Percentiles rank a stretch among this genome's conserved stretches.
Evolutionary conservation across 2,329 filamentous ascomycete genomes (phyloP).

Genomic region (Hypomyces perniciosus): DNA sequence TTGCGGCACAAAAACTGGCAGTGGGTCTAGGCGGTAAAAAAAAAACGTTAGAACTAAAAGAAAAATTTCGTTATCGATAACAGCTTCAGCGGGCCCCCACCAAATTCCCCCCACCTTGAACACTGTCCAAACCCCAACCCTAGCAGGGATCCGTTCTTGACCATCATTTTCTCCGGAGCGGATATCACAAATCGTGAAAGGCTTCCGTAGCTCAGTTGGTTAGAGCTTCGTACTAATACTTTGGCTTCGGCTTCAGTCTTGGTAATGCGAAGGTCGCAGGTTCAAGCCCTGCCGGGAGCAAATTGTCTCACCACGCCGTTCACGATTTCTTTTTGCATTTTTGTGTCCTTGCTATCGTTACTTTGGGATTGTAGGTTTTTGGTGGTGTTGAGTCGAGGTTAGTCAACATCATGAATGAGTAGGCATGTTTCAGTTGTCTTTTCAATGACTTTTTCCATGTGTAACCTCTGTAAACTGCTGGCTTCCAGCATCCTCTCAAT

Average conservation of each 20-base stretch:
- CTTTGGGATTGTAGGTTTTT: too few species aligned
- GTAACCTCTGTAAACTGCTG: too few species aligned
- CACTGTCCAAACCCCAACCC: too few species aligned
- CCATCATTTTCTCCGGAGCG: too few species aligned
- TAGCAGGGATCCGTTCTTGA: too few species aligned
- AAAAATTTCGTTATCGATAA: not conserved
- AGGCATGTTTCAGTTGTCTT: not conserved
- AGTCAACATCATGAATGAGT: not conserved
- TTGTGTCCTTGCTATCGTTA: not conserved
- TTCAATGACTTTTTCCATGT: too few species aligned
- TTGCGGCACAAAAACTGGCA: too few species aligned
- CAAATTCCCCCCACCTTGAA: too few species aligned
- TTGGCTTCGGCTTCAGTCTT: not conserved
- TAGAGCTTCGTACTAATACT: constrained; percentile 9
- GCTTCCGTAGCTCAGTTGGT: constrained; percentile 11
- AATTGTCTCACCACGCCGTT: not conserved
- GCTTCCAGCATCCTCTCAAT: too few species aligned
- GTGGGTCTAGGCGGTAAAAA: not conserved
- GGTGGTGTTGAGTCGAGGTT: not conserved
- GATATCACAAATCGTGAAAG: not conserved
- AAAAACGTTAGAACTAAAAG: not conserved
- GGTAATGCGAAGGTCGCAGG: constrained; percentile 14
- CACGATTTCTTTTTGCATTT: not conserved
- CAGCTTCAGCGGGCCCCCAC: not conserved
- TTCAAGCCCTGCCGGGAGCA: constrained; percentile 14